Percentiles rank a stretch among this genome's conserved stretches.
phyloP scores from a whole-genome alignment of 176 grass and related monocot genomes.

The Rhynchospora tenuis region DNA sequence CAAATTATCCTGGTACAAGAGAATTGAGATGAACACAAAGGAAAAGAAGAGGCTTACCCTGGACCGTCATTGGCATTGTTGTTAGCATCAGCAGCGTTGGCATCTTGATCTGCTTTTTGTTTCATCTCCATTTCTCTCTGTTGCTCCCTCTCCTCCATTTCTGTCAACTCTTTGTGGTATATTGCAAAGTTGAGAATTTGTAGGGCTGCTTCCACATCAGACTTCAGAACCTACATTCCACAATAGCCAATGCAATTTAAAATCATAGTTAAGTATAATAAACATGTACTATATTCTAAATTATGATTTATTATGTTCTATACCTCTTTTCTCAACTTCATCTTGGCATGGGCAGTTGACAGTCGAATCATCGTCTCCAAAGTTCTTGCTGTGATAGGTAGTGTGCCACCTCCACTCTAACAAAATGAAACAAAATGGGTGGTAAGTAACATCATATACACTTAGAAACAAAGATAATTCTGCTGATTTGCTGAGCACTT shows the following conservation, averaged over 20 bases:
- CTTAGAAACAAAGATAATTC: slow-evolving; percentile 1
- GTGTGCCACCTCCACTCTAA: slow-evolving; percentile 86
- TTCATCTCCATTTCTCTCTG: slow-evolving; percentile 78
- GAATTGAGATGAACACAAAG: background rate
- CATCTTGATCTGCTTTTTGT: slow-evolving; percentile 69
- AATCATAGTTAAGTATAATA: background rate
- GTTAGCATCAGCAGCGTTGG: slow-evolving; percentile 34
- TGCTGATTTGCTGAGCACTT: background rate
- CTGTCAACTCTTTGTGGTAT: slow-evolving; percentile 94
- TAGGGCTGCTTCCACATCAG: slow-evolving; percentile 87
- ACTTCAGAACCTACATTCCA: slow-evolving; percentile 61
- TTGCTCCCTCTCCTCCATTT: slow-evolving; percentile 83
- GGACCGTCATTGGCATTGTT: slow-evolving; percentile 34
- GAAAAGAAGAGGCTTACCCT: slow-evolving; percentile 31
- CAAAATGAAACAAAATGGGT: slow-evolving; percentile 13
- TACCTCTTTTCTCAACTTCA: slow-evolving; percentile 98
- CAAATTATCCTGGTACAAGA: background rate
- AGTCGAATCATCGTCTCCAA: slow-evolving; percentile 97
- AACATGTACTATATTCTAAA: background rate
- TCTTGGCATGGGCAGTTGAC: slow-evolving; percentile 91
- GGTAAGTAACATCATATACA: slow-evolving; percentile 15
- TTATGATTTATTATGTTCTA: background rate
- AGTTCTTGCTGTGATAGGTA: slow-evolving; percentile 98
- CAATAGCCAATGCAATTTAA: background rate
- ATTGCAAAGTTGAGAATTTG: slow-evolving; percentile 95